Percentiles rank a stretch among this genome's conserved stretches.
Evolutionary conservation across 257 asterid genomes (phyloP).

Genomic region (Solanum tarapatanum): DNA sequence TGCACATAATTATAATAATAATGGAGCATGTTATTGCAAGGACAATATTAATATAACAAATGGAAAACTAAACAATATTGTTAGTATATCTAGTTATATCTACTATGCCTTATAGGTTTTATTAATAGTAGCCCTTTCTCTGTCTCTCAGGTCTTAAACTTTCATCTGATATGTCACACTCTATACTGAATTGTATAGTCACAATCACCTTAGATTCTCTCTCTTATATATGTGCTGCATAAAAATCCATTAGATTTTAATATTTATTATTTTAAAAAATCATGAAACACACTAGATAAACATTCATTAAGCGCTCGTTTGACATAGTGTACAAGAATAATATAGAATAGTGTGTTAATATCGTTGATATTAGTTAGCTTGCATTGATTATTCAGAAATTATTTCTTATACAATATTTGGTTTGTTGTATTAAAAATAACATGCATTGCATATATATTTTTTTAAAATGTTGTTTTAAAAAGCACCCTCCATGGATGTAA

Average conservation of each 20-base stretch:
- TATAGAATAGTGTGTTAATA: too few relatives aligned
- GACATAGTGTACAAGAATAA: too few relatives aligned
- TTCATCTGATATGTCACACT: conserved; percentile 16
- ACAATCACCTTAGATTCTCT: conserved; percentile 22
- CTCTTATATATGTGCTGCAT: background rate
- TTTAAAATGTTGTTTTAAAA: too few relatives aligned
- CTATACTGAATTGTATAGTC: conserved; percentile 20
- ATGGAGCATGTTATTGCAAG: background rate
- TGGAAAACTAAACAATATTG: background rate
- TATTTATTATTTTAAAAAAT: background rate
- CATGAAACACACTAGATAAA: background rate
- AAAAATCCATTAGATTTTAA: background rate
- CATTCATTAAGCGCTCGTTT: background rate
- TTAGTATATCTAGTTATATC: background rate
- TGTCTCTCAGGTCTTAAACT: conserved; percentile 1
- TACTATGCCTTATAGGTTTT: background rate
- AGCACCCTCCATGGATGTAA: background rate
- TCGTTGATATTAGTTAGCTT: background rate
- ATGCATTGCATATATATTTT: too few relatives aligned
- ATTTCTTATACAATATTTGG: too few relatives aligned
- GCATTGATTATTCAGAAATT: too few relatives aligned
- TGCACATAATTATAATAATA: background rate
- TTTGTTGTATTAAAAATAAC: background rate
- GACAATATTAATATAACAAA: background rate
- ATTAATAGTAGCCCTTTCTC: background rate